Conservation (phyloP, 129 eudicot genomes). For the Pulicaria dysenterica region DNA sequence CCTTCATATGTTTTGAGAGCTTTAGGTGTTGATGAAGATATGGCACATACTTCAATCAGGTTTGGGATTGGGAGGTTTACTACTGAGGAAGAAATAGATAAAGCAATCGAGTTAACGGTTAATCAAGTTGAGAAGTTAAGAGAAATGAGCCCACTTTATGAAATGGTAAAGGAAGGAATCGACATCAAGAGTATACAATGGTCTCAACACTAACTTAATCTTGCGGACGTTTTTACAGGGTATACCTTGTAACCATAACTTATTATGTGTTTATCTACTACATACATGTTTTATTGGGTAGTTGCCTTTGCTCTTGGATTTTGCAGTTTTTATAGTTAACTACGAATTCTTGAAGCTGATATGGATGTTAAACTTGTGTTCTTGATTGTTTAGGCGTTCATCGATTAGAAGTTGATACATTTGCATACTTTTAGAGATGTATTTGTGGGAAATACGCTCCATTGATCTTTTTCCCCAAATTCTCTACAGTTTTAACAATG, state of each 20-base stretch:
- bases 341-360: constrained; percentile 2
- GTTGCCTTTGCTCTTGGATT: not conserved
- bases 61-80: constrained; percentile 99
- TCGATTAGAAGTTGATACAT: too few relatives aligned
- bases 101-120: constrained; percentile 80
- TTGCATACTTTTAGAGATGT: not conserved
- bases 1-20: constrained; percentile 96
- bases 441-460: constrained; percentile 10
- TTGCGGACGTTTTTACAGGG: constrained; percentile 22
- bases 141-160: constrained; percentile 98
- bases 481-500: too few relatives aligned
- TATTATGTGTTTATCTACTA: constrained; percentile 11
- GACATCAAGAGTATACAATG: constrained; percentile 92
- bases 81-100: constrained; percentile 90
- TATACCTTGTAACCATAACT: constrained; percentile 18
- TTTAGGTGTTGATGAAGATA: constrained; percentile 96
- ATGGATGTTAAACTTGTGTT: not conserved
- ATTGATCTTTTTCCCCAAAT: not conserved
- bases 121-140: constrained; percentile 86
- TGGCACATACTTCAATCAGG: constrained; percentile 98
- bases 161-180: constrained; percentile 91
- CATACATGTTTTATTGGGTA: not conserved
- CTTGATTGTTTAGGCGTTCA: too few relatives aligned
- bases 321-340: constrained; percentile 5
- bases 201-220: constrained; percentile 67